Base-by-base conservation (phyloP, 1,284 basidiomycete genomes). In the Fomitopsis schrenkii region DNA sequence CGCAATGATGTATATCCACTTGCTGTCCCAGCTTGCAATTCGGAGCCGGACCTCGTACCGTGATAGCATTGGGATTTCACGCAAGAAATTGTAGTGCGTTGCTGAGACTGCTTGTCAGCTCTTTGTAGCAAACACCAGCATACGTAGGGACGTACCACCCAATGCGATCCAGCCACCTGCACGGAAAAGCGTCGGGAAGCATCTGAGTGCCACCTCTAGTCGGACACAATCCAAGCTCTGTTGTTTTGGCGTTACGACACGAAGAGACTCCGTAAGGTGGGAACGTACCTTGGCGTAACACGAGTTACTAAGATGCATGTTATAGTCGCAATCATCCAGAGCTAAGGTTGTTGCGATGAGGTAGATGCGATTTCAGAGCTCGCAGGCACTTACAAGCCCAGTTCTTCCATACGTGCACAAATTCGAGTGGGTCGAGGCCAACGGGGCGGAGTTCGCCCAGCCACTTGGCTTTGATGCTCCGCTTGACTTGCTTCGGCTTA, bases 1-100 rank as follows among this genome's bases (percentile, higher is more conserved):
- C 35, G 79, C 80, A 59, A 88, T 75, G 63, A 88, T 66, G 74
- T 86, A 91, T 42, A 93, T 90, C 93, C 93, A 95, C 83, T 95
- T 95, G 56, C 88, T 79, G 62, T 94, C 93, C 91, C 92, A 95
- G 3, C 85, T 81, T 5, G 78, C 88, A 17, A 91, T 74, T 36
- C 74, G 79, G n/a, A 85, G 73, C 58, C 90, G 81, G 40, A 95
- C 82, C 72, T 93, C 85, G 68, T 93, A 95, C 7, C 74, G 73
- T 1, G 82, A 71, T 15, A 91, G 77, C 54, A 93, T 85, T 0
- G 92, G 87, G 48, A 95, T 93, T 76, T 95, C 93, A 17, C 57
- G 33, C 30, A 61, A n/a, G 52, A 61, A 61, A 48, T 58, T 55
- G 42, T 46, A 61, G 52, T 61, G 60, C 14, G 60, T 61, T n/a